phyloP scores from a whole-genome alignment of 495 filamentous ascomycete genomes.

The Penicillium malachiteum region DNA sequence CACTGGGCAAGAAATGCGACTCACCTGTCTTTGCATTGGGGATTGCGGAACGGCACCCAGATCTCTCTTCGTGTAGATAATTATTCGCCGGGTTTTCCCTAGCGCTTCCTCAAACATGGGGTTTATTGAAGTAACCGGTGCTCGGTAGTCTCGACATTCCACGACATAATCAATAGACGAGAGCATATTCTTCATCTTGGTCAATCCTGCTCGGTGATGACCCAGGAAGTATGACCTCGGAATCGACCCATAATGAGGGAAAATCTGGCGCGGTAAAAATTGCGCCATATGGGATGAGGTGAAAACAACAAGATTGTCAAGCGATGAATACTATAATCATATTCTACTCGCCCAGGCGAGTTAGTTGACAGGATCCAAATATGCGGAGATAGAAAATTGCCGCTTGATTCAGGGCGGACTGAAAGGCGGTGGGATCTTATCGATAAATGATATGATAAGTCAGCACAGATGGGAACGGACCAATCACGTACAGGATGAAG shows the following conservation, averaged over 20 bases:
- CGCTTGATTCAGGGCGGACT: slow-evolving; percentile 8
- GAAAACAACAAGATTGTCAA: neutral
- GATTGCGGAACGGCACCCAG: slow-evolving; percentile 52
- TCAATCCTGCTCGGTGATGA: slow-evolving; percentile 82
- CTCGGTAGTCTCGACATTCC: slow-evolving; percentile 91
- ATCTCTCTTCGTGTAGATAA: slow-evolving; percentile 92
- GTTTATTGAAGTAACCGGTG: slow-evolving; percentile 85
- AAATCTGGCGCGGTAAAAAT: slow-evolving; percentile 73
- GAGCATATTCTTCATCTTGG: slow-evolving; percentile 81
- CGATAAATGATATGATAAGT: too few species aligned
- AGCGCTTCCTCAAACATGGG: slow-evolving; percentile 83
- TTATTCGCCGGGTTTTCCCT: slow-evolving; percentile 64
- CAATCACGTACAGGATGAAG: too few species aligned
- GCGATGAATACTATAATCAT: neutral
- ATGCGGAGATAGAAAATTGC: slow-evolving; percentile 14
- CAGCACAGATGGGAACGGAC: too few species aligned
- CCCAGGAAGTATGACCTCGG: slow-evolving; percentile 95
- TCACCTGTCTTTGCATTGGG: slow-evolving; percentile 27
- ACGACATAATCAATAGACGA: slow-evolving; percentile 82
- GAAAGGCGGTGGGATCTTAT: slow-evolving; percentile 2
- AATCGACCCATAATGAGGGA: slow-evolving; percentile 67
- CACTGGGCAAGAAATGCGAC: slow-evolving; percentile 5
- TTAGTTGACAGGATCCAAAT: too few species aligned
- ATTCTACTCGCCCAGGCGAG: neutral
- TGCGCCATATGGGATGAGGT: slow-evolving; percentile 21